These are phyloP conservation scores for Fusarium succisae DNA, from an alignment of 2,329 filamentous ascomycete species.

Conservation along the genomic window DNA sequence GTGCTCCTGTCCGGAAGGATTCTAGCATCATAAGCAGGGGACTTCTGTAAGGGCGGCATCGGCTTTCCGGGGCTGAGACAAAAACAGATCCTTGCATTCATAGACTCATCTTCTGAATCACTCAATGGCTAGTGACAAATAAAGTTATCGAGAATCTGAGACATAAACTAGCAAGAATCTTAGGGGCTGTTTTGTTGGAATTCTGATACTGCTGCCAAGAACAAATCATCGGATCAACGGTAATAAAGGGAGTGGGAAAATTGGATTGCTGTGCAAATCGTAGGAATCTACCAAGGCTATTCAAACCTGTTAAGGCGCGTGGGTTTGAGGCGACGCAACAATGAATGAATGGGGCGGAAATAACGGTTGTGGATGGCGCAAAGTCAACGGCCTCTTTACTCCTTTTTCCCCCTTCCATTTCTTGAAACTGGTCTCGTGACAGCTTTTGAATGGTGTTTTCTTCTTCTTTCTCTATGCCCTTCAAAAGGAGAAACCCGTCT, in stretches of 20 bases:
- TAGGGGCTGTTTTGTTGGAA: neutral
- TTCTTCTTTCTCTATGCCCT: neutral
- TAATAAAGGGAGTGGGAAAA: conserved; percentile 1
- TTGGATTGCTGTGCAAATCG: conserved; percentile 2
- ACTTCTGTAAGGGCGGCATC: neutral
- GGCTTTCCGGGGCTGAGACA: neutral
- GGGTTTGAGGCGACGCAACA: conserved; percentile 16
- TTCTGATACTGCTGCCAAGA: conserved; percentile 12
- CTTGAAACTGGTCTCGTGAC: neutral
- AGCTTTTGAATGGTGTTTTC: neutral
- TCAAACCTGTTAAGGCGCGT: conserved; percentile 17
- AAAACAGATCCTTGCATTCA: neutral
- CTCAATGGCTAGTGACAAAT: neutral
- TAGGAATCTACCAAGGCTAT: conserved; percentile 12
- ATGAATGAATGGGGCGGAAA: neutral
- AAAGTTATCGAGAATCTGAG: neutral
- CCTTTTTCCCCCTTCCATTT: neutral
- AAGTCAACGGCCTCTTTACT: conserved; percentile 1
- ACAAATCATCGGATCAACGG: neutral
- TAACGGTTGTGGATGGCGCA: conserved; percentile 3
- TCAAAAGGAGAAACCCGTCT: neutral
- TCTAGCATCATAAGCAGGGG: neutral
- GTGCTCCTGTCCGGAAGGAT: neutral
- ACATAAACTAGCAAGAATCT: neutral
- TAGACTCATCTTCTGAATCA: neutral